Conservation (phyloP, 1,284 basidiomycete species). For the Ceratobasidium sp. region DNA sequence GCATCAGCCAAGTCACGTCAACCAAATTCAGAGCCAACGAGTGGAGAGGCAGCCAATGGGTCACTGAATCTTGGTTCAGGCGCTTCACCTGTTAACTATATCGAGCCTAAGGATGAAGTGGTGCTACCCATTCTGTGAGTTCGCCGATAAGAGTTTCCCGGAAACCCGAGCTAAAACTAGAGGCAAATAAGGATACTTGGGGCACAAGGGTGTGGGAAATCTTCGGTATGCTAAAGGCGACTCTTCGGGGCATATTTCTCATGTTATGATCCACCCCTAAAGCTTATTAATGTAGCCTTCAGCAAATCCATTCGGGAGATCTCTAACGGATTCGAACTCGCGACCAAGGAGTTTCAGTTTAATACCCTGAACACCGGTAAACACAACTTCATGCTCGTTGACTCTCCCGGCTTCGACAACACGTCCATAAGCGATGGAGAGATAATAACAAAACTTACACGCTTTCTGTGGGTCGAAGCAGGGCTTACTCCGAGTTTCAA, state of each 20-base stretch:
- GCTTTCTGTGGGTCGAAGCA: background rate
- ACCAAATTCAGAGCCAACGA: too few relatives aligned
- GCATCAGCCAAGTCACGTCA: too few relatives aligned
- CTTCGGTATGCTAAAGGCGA: background rate
- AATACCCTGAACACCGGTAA: background rate
- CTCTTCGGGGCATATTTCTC: background rate
- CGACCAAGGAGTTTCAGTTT: conserved; percentile 6
- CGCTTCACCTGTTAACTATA: too few relatives aligned
- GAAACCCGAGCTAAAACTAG: background rate
- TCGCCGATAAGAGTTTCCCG: background rate
- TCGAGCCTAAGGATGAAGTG: background rate
- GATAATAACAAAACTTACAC: background rate
- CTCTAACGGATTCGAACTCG: background rate
- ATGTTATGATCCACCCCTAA: background rate
- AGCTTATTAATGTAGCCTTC: conserved; percentile 25
- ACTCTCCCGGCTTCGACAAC: conserved; percentile 25
- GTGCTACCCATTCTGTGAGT: background rate
- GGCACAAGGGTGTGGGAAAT: background rate
- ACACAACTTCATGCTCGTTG: background rate
- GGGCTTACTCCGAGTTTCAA: background rate
- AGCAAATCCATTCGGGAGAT: background rate
- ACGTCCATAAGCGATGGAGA: background rate
- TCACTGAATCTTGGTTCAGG: too few relatives aligned
- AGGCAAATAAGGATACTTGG: background rate
- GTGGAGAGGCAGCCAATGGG: too few relatives aligned